Evolutionary conservation across 1,139 yeast species (phyloP), one percentile per base, ranked within the genome.

Genomic region (Candida anutae): DNA sequence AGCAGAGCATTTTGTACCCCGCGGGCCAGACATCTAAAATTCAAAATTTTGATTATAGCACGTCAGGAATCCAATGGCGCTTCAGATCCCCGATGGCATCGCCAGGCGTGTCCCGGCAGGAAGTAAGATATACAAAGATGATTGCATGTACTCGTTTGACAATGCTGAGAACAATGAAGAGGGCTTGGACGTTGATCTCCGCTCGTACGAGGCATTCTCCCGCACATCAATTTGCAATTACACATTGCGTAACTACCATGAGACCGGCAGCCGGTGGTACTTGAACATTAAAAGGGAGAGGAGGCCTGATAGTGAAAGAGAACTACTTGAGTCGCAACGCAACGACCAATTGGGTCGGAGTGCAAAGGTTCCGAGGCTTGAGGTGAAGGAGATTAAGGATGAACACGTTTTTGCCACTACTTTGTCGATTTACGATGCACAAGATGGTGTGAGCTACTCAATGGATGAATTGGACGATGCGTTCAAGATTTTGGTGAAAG

Each of bases 121-220:
- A 22, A 35, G 56, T 34, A 50, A 56, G 6, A 73, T 85, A 13
- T 78, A 73, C 51, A 84, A 83, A 46, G 95, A 84, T 52, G 94
- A 84, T 37, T 84, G 95, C 43, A 77, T 79, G 64, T 83, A 69
- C 57, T 76, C 81, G 28, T 85, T 82, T 46, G 88, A 77, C 37
- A 77, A 83, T 0, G 73, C 87, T 14, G 79, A 75, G 34, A 75
- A 77, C 46, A 59, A 53, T 28, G 52, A 52, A 0, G 39, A 53
- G 8, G 94, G 95, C 0, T 48, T 85, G 13, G 93, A 81, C 46
- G 75, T 84, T 15, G 85, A 94, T 39, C 60, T 85, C 32, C 45
- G 55, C 8, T 75, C 93, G 34, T 81, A 67, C 48, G 69, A 69
- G 30, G 75, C 87, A 1, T 80, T 77, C 30, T 75, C 90, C 26